A percentile compares a stretch with the other conserved stretches of the same genome.
These are phyloP conservation scores for Quercus alba DNA, from an alignment of 306 rosid species.

Conservation along the genomic window DNA sequence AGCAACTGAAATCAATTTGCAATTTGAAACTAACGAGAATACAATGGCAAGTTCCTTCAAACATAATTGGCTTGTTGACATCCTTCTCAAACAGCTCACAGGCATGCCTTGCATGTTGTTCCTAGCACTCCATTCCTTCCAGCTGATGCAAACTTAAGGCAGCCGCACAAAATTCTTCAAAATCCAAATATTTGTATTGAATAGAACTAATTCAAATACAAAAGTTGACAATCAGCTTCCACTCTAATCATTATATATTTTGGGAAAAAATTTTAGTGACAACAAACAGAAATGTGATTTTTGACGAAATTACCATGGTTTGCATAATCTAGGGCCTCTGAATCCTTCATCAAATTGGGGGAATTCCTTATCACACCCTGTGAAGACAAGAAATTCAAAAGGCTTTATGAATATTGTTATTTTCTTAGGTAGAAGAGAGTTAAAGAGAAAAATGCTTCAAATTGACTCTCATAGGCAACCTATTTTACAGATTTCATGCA, in stretches of 20 bases:
- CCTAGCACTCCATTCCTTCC: conserved; percentile 72
- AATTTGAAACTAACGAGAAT: no score
- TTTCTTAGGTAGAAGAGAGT: no score
- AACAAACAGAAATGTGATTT: not conserved
- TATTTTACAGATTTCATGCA: no score
- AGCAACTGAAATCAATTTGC: no score
- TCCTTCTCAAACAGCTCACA: conserved; percentile 77
- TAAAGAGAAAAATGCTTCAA: no score
- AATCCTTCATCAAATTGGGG: conserved; percentile 71
- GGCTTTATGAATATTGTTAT: no score
- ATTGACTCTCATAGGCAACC: no score
- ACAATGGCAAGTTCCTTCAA: conserved; percentile 13
- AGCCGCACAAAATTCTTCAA: conserved; percentile 85
- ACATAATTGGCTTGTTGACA: conserved; percentile 77
- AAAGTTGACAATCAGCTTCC: not conserved
- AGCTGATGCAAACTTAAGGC: conserved; percentile 77
- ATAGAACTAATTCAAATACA: not conserved
- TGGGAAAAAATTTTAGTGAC: not conserved
- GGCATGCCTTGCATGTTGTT: conserved; percentile 67
- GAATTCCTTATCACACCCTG: conserved; percentile 18
- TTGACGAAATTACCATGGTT: conserved; percentile 42
- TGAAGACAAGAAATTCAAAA: no score
- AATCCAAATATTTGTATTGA: conserved; percentile 62
- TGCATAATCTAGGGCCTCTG: conserved; percentile 51
- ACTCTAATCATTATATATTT: not conserved